These are phyloP conservation scores for Ceratobasidium sp. DNA, from an alignment of 1,284 basidiomycete genomes.

Conservation along the genomic window DNA sequence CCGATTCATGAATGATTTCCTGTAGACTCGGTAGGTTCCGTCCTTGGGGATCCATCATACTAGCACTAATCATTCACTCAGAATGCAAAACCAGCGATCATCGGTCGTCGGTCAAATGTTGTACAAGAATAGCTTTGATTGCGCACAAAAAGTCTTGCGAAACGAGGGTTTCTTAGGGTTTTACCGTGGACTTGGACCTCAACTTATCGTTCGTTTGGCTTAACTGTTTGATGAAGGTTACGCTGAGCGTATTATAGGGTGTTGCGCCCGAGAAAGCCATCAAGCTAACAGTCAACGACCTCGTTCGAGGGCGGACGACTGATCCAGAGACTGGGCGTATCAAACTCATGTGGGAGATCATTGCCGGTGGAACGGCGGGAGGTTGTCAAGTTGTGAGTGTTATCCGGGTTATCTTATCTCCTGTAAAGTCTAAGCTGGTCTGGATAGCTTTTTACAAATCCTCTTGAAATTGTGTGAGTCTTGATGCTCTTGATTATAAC, in stretches of 20 bases:
- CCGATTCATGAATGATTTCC: not conserved
- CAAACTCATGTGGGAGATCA: slow-evolving; percentile 82
- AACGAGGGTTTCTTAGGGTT: slow-evolving; percentile 96
- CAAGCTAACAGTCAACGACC: slow-evolving; percentile 95
- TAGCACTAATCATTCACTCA: not conserved
- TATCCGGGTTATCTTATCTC: slow-evolving; percentile 44
- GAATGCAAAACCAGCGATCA: slow-evolving; percentile 97
- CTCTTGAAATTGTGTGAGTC: slow-evolving; percentile 87
- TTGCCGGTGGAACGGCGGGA: slow-evolving; percentile 93
- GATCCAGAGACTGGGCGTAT: slow-evolving; percentile 97
- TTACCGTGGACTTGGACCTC: slow-evolving; percentile 95
- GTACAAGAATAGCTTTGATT: slow-evolving; percentile 95
- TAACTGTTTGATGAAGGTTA: not conserved
- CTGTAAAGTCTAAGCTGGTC: not conserved
- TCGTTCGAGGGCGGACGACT: slow-evolving; percentile 82
- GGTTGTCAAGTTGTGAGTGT: slow-evolving; percentile 97
- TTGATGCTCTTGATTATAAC: too few relatives aligned
- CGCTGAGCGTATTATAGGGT: slow-evolving; percentile 61
- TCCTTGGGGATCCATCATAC: not conserved
- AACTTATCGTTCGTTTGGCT: slow-evolving; percentile 87
- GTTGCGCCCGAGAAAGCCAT: slow-evolving; percentile 99
- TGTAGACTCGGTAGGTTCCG: slow-evolving; percentile 66
- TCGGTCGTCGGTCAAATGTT: slow-evolving; percentile 93
- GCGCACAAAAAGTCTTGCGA: slow-evolving; percentile 90
- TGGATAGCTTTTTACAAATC: slow-evolving; percentile 89